Conservation (phyloP, 306 rosid species). For the Cercis canadensis region DNA sequence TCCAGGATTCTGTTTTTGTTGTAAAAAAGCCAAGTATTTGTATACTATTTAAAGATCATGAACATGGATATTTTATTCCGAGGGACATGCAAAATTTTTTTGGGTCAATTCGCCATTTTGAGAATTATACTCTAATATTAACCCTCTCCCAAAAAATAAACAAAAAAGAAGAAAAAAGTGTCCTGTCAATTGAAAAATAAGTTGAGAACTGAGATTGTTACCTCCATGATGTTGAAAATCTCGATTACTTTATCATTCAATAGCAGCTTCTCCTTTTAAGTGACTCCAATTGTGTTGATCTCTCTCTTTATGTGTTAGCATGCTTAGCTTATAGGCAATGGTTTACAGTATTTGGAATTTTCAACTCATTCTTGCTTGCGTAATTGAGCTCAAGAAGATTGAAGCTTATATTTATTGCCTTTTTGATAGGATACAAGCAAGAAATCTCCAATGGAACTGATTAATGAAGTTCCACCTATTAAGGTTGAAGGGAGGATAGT, state of each 20-base stretch:
- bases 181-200: background rate
- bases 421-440: constrained; percentile 76
- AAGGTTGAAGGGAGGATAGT: constrained; percentile 91
- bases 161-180: background rate
- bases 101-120: background rate
- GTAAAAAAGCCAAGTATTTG: background rate
- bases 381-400: constrained; percentile 12
- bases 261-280: background rate
- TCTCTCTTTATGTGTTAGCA: constrained; percentile 5
- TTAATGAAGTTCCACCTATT: constrained; percentile 95
- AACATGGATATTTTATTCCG: background rate
- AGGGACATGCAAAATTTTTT: background rate
- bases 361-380: constrained; percentile 21
- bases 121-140: background rate
- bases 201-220: background rate
- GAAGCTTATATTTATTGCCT: constrained; percentile 33
- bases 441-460: constrained; percentile 98
- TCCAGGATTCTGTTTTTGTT: background rate
- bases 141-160: no score
- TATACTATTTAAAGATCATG: background rate
- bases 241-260: background rate
- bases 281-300: constrained; percentile 12
- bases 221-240: background rate
- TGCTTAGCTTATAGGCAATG: constrained; percentile 14
- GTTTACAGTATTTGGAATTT: background rate